phyloP scores from a whole-genome alignment of 495 filamentous ascomycete genomes.

The Lophium mytilinum region DNA sequence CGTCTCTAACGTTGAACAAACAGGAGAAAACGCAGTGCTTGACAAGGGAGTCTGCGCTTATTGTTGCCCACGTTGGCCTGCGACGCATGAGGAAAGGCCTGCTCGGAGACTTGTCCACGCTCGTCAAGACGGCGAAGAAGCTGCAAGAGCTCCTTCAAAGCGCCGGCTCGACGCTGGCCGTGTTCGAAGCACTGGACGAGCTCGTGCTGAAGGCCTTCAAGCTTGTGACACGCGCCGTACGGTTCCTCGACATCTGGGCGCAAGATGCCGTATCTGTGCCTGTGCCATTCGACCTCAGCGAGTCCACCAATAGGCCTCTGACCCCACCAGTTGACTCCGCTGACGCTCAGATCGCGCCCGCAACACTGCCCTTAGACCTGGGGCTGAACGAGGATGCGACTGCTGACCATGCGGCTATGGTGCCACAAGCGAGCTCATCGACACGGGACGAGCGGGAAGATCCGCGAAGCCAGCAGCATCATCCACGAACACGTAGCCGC shows the following conservation, averaged over 20 bases:
- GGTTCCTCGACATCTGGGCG: constrained; percentile 85
- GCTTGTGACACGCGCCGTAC: constrained; percentile 82
- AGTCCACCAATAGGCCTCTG: constrained; percentile 46
- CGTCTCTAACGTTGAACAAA: constrained; percentile 20
- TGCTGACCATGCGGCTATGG: constrained; percentile 11
- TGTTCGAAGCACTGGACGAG: constrained; percentile 69
- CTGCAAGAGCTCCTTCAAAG: constrained; percentile 58
- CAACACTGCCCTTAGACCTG: constrained; percentile 11
- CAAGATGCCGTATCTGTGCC: constrained; percentile 45
- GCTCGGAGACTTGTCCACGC: constrained; percentile 75
- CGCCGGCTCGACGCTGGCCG: constrained; percentile 44
- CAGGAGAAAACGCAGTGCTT: constrained; percentile 86
- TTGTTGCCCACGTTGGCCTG: constrained; percentile 67
- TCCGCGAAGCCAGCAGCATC: constrained; percentile 13
- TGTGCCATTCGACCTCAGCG: constrained; percentile 13
- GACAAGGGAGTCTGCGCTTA: constrained; percentile 65
- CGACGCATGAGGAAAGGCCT: constrained; percentile 76
- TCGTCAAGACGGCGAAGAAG: constrained; percentile 80
- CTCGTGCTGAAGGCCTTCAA: constrained; percentile 91
- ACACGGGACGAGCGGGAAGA: constrained; percentile 14
- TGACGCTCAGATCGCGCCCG: constrained; percentile 17
- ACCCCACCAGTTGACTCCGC: constrained; percentile 52
- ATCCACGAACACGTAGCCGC: constrained; percentile 17
- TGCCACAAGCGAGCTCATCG: constrained; percentile 16
- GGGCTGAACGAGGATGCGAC: constrained; percentile 3